Conservation (phyloP, 1,284 basidiomycete species). For the Heterobasidion parviporum region DNA sequence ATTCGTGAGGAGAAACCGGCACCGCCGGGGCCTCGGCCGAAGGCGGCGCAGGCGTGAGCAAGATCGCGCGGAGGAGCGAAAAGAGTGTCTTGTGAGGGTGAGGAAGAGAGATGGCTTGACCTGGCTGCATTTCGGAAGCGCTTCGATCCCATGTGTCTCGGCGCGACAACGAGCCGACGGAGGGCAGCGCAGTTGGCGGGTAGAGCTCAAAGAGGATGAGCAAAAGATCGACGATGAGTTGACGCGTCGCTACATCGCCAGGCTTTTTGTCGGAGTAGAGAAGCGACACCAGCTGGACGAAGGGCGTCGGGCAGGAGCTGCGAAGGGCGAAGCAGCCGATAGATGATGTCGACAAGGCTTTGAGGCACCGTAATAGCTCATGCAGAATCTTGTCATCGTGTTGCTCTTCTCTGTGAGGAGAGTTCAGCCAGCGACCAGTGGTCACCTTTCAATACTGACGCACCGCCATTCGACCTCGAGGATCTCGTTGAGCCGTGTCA, state of each 20-base stretch:
- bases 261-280: slow-evolving; percentile 97
- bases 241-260: slow-evolving; percentile 84
- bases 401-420: slow-evolving; percentile 81
- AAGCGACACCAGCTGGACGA: slow-evolving; percentile 72
- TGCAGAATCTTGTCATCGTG: slow-evolving; percentile 94
- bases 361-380: slow-evolving; percentile 89
- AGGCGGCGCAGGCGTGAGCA: slow-evolving; percentile 70
- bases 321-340: slow-evolving; percentile 80
- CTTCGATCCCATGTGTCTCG: slow-evolving; percentile 49
- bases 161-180: slow-evolving; percentile 28
- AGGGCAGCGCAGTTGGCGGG: slow-evolving; percentile 57
- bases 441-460: slow-evolving; percentile 13
- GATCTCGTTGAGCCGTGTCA: slow-evolving; percentile 86
- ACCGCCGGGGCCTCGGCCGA: slow-evolving; percentile 57
- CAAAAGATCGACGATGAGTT: slow-evolving; percentile 85
- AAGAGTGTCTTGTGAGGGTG: slow-evolving; percentile 64
- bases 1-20: slow-evolving; percentile 74
- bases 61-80: slow-evolving; percentile 59
- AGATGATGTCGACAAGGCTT: slow-evolving; percentile 85
- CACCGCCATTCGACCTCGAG: slow-evolving; percentile 95
- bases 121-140: slow-evolving; percentile 20
- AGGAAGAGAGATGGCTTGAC: slow-evolving; percentile 52
- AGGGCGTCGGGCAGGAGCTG: slow-evolving; percentile 79
- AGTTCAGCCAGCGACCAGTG: slow-evolving; percentile 1
- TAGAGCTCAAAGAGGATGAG: slow-evolving; percentile 81